Percentiles rank a stretch among this genome's conserved stretches.
Conservation (phyloP, 148 eudicot species). For the Heliamphora exappendiculata region DNA sequence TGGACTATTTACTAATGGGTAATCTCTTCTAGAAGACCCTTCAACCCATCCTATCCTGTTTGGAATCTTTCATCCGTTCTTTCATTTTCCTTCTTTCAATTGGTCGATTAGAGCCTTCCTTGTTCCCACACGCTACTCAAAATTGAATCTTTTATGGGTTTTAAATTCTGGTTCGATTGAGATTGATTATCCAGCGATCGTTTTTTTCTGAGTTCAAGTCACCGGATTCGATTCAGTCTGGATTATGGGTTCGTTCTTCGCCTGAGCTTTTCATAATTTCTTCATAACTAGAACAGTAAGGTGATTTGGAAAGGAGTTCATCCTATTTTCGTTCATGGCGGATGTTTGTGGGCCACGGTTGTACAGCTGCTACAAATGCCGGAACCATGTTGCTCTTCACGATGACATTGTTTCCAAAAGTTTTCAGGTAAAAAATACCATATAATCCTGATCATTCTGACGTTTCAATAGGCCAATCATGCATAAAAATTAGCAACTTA, state of each 20-base stretch:
- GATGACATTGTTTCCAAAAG: constrained; percentile 76
- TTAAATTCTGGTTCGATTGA: neutral
- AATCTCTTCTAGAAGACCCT: neutral
- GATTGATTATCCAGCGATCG: neutral
- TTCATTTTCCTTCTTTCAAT: neutral
- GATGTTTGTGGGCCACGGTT: constrained; percentile 46
- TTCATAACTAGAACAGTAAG: neutral
- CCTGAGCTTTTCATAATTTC: neutral
- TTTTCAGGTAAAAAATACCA: constrained; percentile 49
- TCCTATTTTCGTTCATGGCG: constrained; percentile 30
- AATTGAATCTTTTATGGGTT: neutral
- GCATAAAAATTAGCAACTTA: too few relatives aligned
- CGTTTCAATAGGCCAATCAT: neutral
- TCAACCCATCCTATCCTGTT: neutral
- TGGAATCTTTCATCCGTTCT: constrained; percentile 2
- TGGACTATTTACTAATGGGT: neutral
- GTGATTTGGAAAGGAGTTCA: too few relatives aligned
- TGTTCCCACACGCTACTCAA: neutral
- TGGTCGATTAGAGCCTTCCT: neutral
- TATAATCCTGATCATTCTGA: neutral
- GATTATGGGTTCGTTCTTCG: neutral
- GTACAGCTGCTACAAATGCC: constrained; percentile 65
- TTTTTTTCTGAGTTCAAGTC: neutral
- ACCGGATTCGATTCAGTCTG: neutral
- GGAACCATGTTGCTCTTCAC: constrained; percentile 59